Base-by-base conservation (phyloP, 331 rosid genomes). In the Malus hybrid region DNA sequence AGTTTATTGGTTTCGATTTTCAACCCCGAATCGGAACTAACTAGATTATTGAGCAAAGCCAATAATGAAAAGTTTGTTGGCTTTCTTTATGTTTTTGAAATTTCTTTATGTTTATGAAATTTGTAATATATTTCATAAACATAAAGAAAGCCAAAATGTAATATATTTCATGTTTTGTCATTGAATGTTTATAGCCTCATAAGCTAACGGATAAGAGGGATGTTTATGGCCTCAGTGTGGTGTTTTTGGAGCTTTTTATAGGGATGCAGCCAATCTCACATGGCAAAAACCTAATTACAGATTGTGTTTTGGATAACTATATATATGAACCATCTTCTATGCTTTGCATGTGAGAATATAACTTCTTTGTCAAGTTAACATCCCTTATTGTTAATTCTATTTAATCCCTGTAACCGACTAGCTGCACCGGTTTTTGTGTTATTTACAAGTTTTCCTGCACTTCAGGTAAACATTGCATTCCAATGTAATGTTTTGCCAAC, bases 161-260 rank as follows among this genome's bases (percentile, higher is more conserved):
- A 32, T 32, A 32, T 32, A 32, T 32, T 39, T 39, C 46, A 39
- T 39, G 46, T 39, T 39, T 39, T 39, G 12, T 39, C 46, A 39
- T 39, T 39, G 46, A 39, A 39, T 39, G 46, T 39, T 39, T 39
- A 39, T 39, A 39, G 46, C 4, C 97, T 85, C 91, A 69, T 82
- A 90, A 88, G 76, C 64, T 93, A 76, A 93, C 97, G 0, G 96
- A 93, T 68, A 91, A 90, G 84, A 94, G 98, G 48, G 97, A 94
- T 70, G 98, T 94, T 80, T 94, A 94, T 76, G 90, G 98, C 81
- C 93, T 94, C 18, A 96, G 97, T 58, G 90, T 94, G 56, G 97
- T 94, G 5, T 82, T 94, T 77, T 82, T 94, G 5, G 97, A 94
- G 78, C 87, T 94, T 73, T 32, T 92, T 72, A 94, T 93, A 0